Percentiles rank a stretch among this genome's conserved stretches.
phyloP scores from a whole-genome alignment of 331 rosid genomes.

The Rhamnella rubrinervis region DNA sequence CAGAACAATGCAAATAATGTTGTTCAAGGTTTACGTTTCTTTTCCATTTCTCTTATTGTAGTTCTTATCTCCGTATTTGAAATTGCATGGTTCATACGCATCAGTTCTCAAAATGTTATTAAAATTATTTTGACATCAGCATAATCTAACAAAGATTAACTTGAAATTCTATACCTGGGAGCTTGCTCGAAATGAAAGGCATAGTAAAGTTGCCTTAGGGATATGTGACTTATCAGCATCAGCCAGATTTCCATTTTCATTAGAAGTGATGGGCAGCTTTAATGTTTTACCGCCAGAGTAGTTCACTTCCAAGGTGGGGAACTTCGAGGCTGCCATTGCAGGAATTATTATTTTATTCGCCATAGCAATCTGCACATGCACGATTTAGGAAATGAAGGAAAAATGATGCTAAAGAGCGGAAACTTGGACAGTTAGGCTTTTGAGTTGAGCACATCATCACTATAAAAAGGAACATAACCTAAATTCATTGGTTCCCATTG shows the following conservation, averaged over 20 bases:
- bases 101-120: neutral
- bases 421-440: neutral
- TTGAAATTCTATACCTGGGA: slow-evolving; percentile 50
- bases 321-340: slow-evolving; percentile 62
- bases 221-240: slow-evolving; percentile 35
- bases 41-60: neutral
- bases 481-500: too few relatives aligned
- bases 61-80: neutral
- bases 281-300: slow-evolving; percentile 50
- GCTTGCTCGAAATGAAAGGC: slow-evolving; percentile 85
- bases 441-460: neutral
- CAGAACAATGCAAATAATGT: neutral
- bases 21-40: neutral
- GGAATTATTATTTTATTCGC: slow-evolving; percentile 79
- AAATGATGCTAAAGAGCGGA: too few relatives aligned
- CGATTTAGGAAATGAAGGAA: neutral
- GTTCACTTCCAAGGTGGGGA: slow-evolving; percentile 70
- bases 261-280: slow-evolving; percentile 61
- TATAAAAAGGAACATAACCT: neutral
- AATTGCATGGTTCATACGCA: neutral
- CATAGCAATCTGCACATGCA: slow-evolving; percentile 47
- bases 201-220: slow-evolving; percentile 65
- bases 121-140: too few relatives aligned
- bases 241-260: slow-evolving; percentile 29
- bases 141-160: neutral